Evolutionary conservation across 2,329 filamentous ascomycete species (phyloP), one percentile per base, ranked within the genome.

Genomic region (Neonectria sp.): DNA sequence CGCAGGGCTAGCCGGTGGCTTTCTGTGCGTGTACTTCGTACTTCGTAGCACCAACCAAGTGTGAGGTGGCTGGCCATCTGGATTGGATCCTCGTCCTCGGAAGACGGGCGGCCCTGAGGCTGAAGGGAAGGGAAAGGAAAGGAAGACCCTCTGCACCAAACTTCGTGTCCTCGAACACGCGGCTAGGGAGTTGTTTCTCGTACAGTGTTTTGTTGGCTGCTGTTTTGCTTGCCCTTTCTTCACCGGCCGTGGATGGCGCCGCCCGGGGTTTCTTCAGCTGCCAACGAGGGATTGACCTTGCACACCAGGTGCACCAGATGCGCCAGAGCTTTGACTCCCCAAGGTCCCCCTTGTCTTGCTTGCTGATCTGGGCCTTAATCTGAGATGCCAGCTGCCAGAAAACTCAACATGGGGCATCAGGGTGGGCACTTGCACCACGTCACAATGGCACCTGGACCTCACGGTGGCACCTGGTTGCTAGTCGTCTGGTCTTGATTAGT

Each of bases 1-100:
- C 60, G 60, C 25, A 63, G 40, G 60, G 43, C 60, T 55, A 56
- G 55, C 4, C 7, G 60, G 58, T 27, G 27, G 25, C 55, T 29
- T 46, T 21, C 40, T 33, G 3, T 33, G 31, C 7, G 9, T 33
- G 31, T 33, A 33, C 31, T 21, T 21, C 21, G 21, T 21, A 21
- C 21, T 21, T 21, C 21, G 21, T 21, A 21, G 21, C 21, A 21
- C 21, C 21, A 21, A 21, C 21, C 21, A 21, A 21, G 21, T 33
- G 31, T 33, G 31, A 35, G 33, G 33, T 3, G 11, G 11, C 9
- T 13, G 33, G 33, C 11, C 33, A 35, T 35, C 33, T 35, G 33
- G 11, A 33, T 33, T 2, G 31, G 9, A 11, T 33, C 33, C 33
- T 35, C 33, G 11, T 35, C 13, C 33, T 35, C 33, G 9, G 33